Base-by-base conservation (phyloP, 345 rosid species). In the Acer yangbiense region DNA sequence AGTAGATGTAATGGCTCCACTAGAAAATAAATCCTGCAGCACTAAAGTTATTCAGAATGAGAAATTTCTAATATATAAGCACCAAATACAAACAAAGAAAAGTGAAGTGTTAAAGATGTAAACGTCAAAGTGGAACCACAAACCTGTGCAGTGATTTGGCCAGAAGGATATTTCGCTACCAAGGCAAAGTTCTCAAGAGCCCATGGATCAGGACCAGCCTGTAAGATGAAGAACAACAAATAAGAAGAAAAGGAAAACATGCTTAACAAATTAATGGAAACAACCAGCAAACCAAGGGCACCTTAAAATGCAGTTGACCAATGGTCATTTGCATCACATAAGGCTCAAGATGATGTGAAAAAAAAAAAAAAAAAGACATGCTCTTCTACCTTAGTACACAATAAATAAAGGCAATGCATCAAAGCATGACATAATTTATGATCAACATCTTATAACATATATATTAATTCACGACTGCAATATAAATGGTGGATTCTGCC, bases 161-260 rank as follows among this genome's bases (percentile, higher is more conserved):
- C 99, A 58, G 94, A 88, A 64, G 98, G 99, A 80, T 96, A 91
- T 85, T 96, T 94, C 6, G 95, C 99, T 1, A 83, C 92, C 29
- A 77, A 74, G 58, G 98, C 99, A 90, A 87, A 96, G 48, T 86
- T 91, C 84, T 92, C 98, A 55, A 96, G 68, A 76, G 98, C 98
- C 92, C 94, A 96, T 55, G 95, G 91, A 89, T 88, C 75, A 79
- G 97, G 94, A 66, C 99, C 99, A 80, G 97, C 88, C 99, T 94
- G 83, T 20, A 66, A 81, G n/a, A 44, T 11, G 39, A 77, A 76
- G 68, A 81, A 73, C 21, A 65, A 52, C 57, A 80, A 58, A 62
- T 71, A 72, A 75, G 60, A 44, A 61, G 69, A 20, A 46, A 16
- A 35, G 65, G 11, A 55, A 58, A 76, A 48, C 57, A 17, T 73